These are phyloP conservation scores for Nigrospora sphaerica DNA, from an alignment of 2,329 filamentous ascomycete genomes.

Conservation along the genomic window DNA sequence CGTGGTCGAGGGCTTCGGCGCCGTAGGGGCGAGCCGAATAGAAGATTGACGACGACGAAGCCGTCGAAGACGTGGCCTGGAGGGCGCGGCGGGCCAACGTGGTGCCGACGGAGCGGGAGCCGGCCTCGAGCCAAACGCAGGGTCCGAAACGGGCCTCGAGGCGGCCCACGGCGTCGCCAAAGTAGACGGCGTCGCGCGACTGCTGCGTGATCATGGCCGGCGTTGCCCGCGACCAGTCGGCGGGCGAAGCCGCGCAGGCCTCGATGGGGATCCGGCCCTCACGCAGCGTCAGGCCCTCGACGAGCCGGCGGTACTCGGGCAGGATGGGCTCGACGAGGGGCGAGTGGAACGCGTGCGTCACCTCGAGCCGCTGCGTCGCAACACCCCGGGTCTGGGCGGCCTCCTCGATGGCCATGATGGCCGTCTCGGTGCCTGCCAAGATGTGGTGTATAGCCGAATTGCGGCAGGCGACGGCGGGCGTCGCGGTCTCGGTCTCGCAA, in stretches of 20 bases:
- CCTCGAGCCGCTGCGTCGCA: slow-evolving; percentile 4
- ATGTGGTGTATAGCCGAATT: neutral
- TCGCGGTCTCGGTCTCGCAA: neutral
- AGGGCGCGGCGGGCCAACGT: slow-evolving; percentile 6
- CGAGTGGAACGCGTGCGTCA: slow-evolving; percentile 8
- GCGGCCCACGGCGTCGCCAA: slow-evolving; percentile 6
- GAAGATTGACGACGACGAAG: neutral
- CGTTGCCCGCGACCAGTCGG: neutral
- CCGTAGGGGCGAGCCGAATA: neutral
- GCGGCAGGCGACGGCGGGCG: neutral
- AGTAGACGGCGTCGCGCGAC: slow-evolving; percentile 9
- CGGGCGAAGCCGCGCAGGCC: neutral
- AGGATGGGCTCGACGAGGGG: slow-evolving; percentile 4
- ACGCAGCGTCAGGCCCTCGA: slow-evolving; percentile 1
- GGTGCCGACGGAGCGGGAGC: slow-evolving; percentile 7
- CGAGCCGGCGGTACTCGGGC: neutral
- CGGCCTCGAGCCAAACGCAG: slow-evolving; percentile 9
- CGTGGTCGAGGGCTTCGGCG: slow-evolving; percentile 1
- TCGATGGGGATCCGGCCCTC: slow-evolving; percentile 5
- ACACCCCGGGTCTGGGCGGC: neutral
- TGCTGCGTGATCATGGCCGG: slow-evolving; percentile 5
- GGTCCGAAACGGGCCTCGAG: neutral
- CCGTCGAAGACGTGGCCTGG: neutral
- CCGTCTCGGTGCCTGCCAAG: neutral
- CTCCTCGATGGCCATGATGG: neutral